phyloP scores from a whole-genome alignment of 2,329 filamentous ascomycete species.

The Cladosporium oxysporum region DNA sequence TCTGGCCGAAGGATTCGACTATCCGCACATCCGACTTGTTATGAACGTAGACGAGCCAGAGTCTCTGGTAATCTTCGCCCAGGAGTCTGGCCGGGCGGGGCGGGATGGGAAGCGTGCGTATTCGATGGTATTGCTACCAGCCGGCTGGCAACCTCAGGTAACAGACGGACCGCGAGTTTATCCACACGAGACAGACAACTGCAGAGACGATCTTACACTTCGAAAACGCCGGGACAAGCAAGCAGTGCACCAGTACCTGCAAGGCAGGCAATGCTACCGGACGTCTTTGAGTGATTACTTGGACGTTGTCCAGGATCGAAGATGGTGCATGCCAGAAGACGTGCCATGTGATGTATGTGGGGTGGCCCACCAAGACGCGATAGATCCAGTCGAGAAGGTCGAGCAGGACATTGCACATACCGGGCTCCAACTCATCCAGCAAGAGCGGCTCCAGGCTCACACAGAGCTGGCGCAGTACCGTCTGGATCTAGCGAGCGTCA shows the following conservation, averaged over 20 bases:
- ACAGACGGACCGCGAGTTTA: not conserved
- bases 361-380: too few relatives aligned
- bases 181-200: not conserved
- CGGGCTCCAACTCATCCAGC: not conserved
- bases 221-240: too few relatives aligned
- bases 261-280: conserved; percentile 10
- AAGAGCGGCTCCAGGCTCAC: not conserved
- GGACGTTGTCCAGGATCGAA: conserved; percentile 4
- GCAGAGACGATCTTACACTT: not conserved
- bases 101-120: conserved; percentile 12
- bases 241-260: conserved; percentile 11
- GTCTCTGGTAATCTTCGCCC: conserved; percentile 19
- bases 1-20: conserved; percentile 18
- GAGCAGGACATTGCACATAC: not conserved
- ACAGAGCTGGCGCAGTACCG: not conserved
- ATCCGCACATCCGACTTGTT: conserved; percentile 16
- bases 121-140: conserved; percentile 17
- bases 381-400: too few relatives aligned
- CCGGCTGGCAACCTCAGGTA: conserved; percentile 2
- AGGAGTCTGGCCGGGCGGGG: conserved; percentile 19
- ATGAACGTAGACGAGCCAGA: conserved; percentile 21
- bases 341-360: too few relatives aligned
- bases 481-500: not conserved
- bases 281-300: conserved; percentile 13
- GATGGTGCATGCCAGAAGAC: too few relatives aligned